Evolutionary conservation across 202 grass and related monocot genomes (phyloP), one percentile per base, ranked within the genome.

Genomic region (Panicum hallii): DNA sequence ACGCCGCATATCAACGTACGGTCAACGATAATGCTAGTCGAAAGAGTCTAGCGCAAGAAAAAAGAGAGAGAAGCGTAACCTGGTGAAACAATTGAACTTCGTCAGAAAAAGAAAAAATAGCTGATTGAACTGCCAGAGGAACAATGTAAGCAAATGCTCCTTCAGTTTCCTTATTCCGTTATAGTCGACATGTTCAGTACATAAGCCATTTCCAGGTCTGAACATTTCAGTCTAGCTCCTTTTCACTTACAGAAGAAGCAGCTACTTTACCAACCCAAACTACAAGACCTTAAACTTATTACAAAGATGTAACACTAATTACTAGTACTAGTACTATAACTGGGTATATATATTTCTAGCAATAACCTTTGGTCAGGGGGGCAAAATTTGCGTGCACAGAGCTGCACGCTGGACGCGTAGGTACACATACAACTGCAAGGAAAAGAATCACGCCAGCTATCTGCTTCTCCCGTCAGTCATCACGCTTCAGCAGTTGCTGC

Each of bases 351-450:
- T 88, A 84, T 88, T 81, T 84, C 56, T 82, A 83, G 19, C 26
- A 48, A 78, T 75, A 90, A 73, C 62, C 83, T 71, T 80, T 81
- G 47, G 85, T 77, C 30, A 84, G 81, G 78, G 78, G 76, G 71
- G 70, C 77, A 91, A 91, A 91, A 91, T 77, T 87, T 82, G 81
- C 65, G 57, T 0, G 64, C 89, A 67, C 47, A 63, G 26, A 32
- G 26, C 26, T 77, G 77, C 81, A 84, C 71, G 77, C 89, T 65
- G 70, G 74, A 75, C 16, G 32, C 81, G 7, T 86, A 82, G 41
- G 77, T 89, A 76, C 19, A 86, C 64, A 67, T 19, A 79, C 30
- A 0, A 26, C 22, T 74, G 49, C 65, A 75, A 38, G 40, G 26
- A 67, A 36, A 87, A 30, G n/a, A 40, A 75, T 20, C 58, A 65